These are phyloP conservation scores for Oryza coarctata DNA, from an alignment of 176 grass and related monocot genomes.

Conservation along the genomic window DNA sequence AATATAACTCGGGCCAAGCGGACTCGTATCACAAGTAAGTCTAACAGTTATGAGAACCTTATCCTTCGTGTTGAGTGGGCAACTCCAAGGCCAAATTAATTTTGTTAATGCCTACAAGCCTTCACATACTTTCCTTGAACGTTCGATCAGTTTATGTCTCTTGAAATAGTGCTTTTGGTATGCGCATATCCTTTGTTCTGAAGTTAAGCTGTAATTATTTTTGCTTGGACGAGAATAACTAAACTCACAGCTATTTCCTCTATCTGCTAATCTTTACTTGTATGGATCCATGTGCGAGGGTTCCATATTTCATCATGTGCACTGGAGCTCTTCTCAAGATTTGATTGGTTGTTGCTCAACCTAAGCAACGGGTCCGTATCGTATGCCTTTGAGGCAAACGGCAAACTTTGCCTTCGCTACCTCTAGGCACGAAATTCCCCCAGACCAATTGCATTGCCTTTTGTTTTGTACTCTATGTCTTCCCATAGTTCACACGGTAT, in stretches of 20 bases:
- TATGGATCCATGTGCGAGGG: neutral
- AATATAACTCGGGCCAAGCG: no score
- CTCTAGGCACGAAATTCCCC: no score
- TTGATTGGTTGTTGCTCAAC: no score
- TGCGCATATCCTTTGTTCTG: neutral
- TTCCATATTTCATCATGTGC: neutral
- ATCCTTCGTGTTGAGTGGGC: slow-evolving; percentile 84
- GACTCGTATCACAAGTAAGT: no score
- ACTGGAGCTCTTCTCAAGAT: neutral
- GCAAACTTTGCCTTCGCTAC: no score
- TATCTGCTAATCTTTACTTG: neutral
- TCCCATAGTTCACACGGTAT: no score
- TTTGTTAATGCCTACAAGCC: neutral
- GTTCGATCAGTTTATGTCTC: neutral
- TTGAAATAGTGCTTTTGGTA: neutral
- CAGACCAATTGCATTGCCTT: no score
- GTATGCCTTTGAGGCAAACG: no score
- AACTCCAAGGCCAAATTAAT: slow-evolving; percentile 69
- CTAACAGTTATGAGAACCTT: slow-evolving; percentile 91
- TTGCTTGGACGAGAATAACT: slow-evolving; percentile 7
- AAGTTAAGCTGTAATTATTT: neutral
- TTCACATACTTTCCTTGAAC: neutral
- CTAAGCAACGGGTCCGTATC: no score
- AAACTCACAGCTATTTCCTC: neutral
- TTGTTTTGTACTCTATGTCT: no score